These are phyloP conservation scores for Fraxinus velutina DNA, from an alignment of 305 asterid genomes.

Conservation along the genomic window DNA sequence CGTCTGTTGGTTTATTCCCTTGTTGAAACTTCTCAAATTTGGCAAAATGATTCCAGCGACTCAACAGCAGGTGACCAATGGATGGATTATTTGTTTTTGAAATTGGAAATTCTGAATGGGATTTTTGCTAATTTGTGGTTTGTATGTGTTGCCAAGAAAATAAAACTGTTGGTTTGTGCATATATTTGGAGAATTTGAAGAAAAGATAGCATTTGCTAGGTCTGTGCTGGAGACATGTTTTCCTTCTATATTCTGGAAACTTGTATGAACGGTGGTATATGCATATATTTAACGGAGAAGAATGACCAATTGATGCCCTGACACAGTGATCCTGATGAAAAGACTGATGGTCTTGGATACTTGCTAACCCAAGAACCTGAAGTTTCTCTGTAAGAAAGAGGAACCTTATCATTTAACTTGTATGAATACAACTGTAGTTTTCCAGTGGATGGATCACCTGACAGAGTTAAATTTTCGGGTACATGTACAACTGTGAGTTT, in stretches of 20 bases:
- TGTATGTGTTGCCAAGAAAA: not conserved
- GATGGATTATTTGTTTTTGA: not conserved
- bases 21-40: not conserved
- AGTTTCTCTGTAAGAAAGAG: slow-evolving; percentile 3
- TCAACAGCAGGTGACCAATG: not conserved
- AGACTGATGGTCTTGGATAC: not conserved
- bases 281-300: slow-evolving; percentile 1
- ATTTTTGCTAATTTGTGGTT: not conserved
- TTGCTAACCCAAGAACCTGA: not conserved
- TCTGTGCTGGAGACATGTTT: slow-evolving; percentile 9
- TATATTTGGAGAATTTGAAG: not conserved
- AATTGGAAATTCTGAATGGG: not conserved
- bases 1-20: not conserved
- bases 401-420: slow-evolving; percentile 12
- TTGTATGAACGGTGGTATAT: not conserved
- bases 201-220: not conserved
- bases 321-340: slow-evolving; percentile 3
- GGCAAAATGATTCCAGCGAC: not conserved
- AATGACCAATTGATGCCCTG: not conserved
- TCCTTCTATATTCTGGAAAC: not conserved
- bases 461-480: slow-evolving; percentile 11
- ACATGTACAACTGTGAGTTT: not conserved
- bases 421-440: slow-evolving; percentile 17
- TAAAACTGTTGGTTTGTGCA: not conserved
- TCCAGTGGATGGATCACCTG: slow-evolving; percentile 8